These are phyloP conservation scores for Leccinum broughii DNA, from an alignment of 768 basidiomycete genomes.

Conservation along the genomic window DNA sequence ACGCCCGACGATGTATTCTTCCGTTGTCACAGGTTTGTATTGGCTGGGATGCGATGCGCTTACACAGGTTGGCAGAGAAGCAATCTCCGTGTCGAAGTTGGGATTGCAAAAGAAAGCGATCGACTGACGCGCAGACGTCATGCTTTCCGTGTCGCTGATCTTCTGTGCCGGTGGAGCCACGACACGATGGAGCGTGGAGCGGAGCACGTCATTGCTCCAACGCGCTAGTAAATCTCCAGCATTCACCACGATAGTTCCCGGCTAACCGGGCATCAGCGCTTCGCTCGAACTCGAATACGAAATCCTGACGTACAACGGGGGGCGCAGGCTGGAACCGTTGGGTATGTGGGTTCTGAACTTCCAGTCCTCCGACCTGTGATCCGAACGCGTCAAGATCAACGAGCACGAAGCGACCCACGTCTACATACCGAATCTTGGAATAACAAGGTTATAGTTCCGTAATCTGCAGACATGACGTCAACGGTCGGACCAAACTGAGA, in stretches of 20 bases:
- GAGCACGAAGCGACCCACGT: background rate
- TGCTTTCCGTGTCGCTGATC: conserved; percentile 47
- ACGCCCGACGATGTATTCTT: conserved; percentile 74
- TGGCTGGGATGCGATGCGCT: conserved; percentile 50
- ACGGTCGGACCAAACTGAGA: background rate
- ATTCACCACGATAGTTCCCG: conserved; percentile 81
- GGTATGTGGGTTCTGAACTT: conserved; percentile 81
- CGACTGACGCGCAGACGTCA: conserved; percentile 70
- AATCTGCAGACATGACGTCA: conserved; percentile 45
- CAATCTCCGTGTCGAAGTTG: conserved; percentile 64
- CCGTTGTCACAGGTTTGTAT: conserved; percentile 71
- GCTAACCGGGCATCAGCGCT: conserved; percentile 40
- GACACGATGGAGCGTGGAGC: conserved; percentile 81
- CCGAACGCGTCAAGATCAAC: conserved; percentile 3
- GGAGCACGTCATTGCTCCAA: conserved; percentile 81
- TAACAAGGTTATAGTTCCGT: conserved; percentile 77
- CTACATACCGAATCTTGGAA: conserved; percentile 70
- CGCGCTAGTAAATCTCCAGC: conserved; percentile 78
- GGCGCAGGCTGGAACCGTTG: conserved; percentile 67
- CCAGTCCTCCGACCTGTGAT: conserved; percentile 71
- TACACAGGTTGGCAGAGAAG: conserved; percentile 66
- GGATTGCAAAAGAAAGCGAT: conserved; percentile 90
- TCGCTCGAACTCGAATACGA: background rate
- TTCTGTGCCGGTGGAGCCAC: conserved; percentile 64
- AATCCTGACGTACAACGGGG: conserved; percentile 61